Conservation (phyloP, 2,329 filamentous ascomycete species). For the Escovopsis sp. region DNA sequence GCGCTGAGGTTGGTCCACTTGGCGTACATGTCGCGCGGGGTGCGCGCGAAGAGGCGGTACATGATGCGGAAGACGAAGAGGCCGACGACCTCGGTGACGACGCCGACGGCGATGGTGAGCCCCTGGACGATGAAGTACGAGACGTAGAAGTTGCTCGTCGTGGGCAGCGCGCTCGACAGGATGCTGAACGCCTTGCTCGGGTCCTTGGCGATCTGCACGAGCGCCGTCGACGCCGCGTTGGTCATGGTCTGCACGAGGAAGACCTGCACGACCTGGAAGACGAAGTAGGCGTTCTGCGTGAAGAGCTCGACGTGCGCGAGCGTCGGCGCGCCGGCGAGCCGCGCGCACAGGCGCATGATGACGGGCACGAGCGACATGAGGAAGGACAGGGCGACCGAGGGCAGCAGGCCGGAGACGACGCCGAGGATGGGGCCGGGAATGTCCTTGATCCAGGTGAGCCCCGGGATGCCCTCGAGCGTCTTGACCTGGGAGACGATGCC, state of each 20-base stretch:
- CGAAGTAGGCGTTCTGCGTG: slow-evolving; percentile 84
- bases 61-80: slow-evolving; percentile 53
- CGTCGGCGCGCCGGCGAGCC: slow-evolving; percentile 63
- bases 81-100: slow-evolving; percentile 51
- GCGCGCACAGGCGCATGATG: slow-evolving; percentile 52
- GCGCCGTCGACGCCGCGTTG: slow-evolving; percentile 59
- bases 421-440: slow-evolving; percentile 57
- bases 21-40: slow-evolving; percentile 61
- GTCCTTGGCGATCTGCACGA: slow-evolving; percentile 44
- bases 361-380: slow-evolving; percentile 71
- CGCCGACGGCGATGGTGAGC: slow-evolving; percentile 56
- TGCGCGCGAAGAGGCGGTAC: slow-evolving; percentile 57
- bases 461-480: slow-evolving; percentile 50
- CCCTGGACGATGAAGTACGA: slow-evolving; percentile 80
- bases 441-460: slow-evolving; percentile 56
- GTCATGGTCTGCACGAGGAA: slow-evolving; percentile 77
- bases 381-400: slow-evolving; percentile 61
- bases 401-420: slow-evolving; percentile 70
- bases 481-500: slow-evolving; percentile 75
- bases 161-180: slow-evolving; percentile 59
- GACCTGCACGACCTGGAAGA: slow-evolving; percentile 82
- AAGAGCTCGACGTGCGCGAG: slow-evolving; percentile 69
- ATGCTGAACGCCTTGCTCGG: slow-evolving; percentile 47
- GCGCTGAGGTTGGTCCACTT: slow-evolving; percentile 55
- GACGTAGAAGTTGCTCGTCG: slow-evolving; percentile 85